Evolutionary conservation across 805 yeast genomes (phyloP), one percentile per base, ranked within the genome.

Genomic region (Myxozyma nipponensis): DNA sequence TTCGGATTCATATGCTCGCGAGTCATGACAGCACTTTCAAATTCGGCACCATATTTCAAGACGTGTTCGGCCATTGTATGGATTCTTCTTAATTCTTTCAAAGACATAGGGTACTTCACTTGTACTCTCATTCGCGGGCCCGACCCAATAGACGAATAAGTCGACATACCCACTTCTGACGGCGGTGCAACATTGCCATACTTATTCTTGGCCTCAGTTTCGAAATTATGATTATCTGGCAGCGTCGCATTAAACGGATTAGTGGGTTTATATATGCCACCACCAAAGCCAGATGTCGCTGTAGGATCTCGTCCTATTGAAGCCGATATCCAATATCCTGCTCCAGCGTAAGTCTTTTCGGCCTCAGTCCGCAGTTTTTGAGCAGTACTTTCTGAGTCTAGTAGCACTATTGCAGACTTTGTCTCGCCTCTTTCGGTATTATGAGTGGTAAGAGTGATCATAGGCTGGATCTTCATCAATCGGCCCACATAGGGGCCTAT

Each of bases 61-160:
- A 63, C 60, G 25, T 57, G 49, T 50, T 63, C 67, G 21, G 59
- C 49, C 43, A 62, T 50, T 26, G 46, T 35, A 44, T 63, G 58
- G 15, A 63, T 54, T 15, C 42, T 44, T 3, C 66, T 55, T 19
- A 51, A 40, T 4, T 17, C 25, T 4, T 13, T n/a, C 21, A 57
- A 37, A 3, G 56, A 22, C 5, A 24, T 17, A 13, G 62, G 62
- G 30, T 45, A 42, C 32, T 28, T 28, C 32, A 28, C 32, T 3
- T 41, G 28, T 6, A 58, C 44, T 19, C 34, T 36, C 18, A 28
- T 6, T 26, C 42, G 28, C 22, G 22, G 10, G 17, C 21, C n/a
- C 21, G 37, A 35, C 17, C 32, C 32, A 7, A 28, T 28, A 9
- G 17, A 13, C 10, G 46, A 5, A 39, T 13, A 9, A 23, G 21